phyloP scores from a whole-genome alignment of 108 stramenopile genomes.

The Cyclotella sp. region DNA sequence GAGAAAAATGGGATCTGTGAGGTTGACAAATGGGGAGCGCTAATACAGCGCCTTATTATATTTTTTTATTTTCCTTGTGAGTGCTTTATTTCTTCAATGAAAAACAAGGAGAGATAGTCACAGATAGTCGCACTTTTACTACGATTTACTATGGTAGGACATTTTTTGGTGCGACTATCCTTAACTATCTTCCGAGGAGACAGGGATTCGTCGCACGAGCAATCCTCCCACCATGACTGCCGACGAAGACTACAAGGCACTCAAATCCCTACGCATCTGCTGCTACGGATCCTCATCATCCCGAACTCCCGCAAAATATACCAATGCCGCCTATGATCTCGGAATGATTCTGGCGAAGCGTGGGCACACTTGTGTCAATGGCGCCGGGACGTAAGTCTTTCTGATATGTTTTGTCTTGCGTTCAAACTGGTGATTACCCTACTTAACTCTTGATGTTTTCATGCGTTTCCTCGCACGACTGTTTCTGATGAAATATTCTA shows the following conservation, averaged over 20 bases:
- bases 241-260: background rate
- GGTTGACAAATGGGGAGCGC: too few relatives aligned
- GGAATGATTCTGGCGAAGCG: constrained; percentile 75
- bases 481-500: background rate
- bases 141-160: too few relatives aligned
- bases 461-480: background rate
- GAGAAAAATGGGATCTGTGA: too few relatives aligned
- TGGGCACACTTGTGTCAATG: constrained; percentile 89
- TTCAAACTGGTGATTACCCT: too few relatives aligned
- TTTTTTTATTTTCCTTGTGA: too few relatives aligned
- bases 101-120: too few relatives aligned
- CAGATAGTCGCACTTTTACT: too few relatives aligned
- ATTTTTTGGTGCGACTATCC: too few relatives aligned
- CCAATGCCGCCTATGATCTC: constrained; percentile 67
- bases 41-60: too few relatives aligned
- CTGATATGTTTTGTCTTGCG: background rate
- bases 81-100: too few relatives aligned
- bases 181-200: too few relatives aligned
- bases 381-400: constrained; percentile 66
- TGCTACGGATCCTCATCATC: constrained; percentile 86
- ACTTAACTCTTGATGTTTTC: background rate
- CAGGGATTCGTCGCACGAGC: too few relatives aligned
- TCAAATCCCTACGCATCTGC: constrained; percentile 64
- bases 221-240: background rate
- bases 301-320: constrained; percentile 68